These are phyloP conservation scores for Chlorella sorokiniana DNA, from an alignment of 139 green algal genomes.

Conservation along the genomic window DNA sequence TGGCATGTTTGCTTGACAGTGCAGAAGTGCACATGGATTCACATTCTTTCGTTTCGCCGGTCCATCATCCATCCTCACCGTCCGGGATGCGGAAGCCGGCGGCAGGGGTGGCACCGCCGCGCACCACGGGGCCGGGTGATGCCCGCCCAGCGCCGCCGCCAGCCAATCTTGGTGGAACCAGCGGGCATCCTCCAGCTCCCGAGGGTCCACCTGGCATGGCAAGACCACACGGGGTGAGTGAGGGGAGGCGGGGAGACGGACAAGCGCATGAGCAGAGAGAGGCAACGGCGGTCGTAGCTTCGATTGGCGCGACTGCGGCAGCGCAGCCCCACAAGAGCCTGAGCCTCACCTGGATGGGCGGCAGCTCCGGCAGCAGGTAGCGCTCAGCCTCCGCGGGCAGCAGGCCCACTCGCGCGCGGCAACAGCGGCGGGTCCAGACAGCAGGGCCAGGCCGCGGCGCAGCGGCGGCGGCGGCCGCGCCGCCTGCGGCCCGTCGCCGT, in stretches of 20 bases:
- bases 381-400: constrained; percentile 16
- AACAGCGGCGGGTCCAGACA: background rate
- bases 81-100: constrained; percentile 58
- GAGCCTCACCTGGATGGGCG: constrained; percentile 27
- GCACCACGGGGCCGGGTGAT: background rate
- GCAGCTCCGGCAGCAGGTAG: constrained; percentile 18
- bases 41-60: too few relatives aligned
- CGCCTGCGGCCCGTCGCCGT: background rate
- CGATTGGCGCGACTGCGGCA: background rate
- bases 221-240: background rate
- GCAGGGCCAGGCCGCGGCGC: background rate
- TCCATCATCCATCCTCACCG: too few relatives aligned
- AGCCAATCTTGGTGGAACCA: constrained; percentile 72
- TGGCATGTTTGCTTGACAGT: too few relatives aligned
- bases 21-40: too few relatives aligned
- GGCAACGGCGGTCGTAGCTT: background rate
- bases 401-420: constrained; percentile 49
- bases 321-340: too few relatives aligned
- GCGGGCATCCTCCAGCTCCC: constrained; percentile 69
- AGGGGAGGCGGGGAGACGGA: background rate
- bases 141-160: background rate
- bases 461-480: background rate
- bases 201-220: constrained; percentile 36
- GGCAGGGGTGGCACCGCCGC: background rate
- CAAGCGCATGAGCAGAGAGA: background rate